These are phyloP conservation scores for Penicillium tannophilum DNA, from an alignment of 495 filamentous ascomycete genomes.

Conservation along the genomic window DNA sequence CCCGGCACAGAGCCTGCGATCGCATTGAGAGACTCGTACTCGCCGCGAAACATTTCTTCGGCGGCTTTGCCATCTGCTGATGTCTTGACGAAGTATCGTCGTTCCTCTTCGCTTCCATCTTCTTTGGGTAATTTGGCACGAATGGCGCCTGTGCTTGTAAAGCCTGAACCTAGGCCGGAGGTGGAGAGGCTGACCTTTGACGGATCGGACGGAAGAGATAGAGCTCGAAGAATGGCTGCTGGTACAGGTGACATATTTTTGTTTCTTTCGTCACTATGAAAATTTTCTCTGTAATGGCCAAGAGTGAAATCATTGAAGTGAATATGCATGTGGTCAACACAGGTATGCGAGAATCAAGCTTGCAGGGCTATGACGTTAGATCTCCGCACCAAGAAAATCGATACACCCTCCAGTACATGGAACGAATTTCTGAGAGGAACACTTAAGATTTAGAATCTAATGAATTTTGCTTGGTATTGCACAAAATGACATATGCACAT, in stretches of 20 bases:
- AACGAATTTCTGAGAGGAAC: neutral
- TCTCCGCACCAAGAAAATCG: conserved; percentile 11
- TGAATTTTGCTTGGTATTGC: neutral
- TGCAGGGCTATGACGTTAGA: conserved; percentile 25
- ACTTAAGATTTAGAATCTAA: neutral
- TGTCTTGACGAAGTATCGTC: conserved; percentile 81
- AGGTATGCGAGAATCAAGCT: conserved; percentile 5
- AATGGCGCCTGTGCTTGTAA: conserved; percentile 73
- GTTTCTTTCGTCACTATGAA: neutral
- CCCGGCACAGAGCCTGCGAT: conserved; percentile 69
- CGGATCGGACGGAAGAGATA: conserved; percentile 60
- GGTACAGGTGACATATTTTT: conserved; percentile 47
- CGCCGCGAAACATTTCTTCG: conserved; percentile 80
- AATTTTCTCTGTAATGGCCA: neutral
- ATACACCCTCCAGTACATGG: neutral
- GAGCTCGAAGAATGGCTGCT: conserved; percentile 60
- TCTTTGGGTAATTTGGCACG: conserved; percentile 43
- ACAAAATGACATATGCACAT: conserved; percentile 18
- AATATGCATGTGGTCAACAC: neutral
- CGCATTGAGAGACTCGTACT: conserved; percentile 82
- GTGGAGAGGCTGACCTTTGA: conserved; percentile 56
- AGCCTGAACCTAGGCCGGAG: conserved; percentile 68
- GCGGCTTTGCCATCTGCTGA: conserved; percentile 60
- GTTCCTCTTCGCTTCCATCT: conserved; percentile 48
- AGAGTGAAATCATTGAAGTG: neutral